These are phyloP conservation scores for Cryptosporidium muris DNA, from an alignment of 169 alveolate species.

Conservation along the genomic window DNA sequence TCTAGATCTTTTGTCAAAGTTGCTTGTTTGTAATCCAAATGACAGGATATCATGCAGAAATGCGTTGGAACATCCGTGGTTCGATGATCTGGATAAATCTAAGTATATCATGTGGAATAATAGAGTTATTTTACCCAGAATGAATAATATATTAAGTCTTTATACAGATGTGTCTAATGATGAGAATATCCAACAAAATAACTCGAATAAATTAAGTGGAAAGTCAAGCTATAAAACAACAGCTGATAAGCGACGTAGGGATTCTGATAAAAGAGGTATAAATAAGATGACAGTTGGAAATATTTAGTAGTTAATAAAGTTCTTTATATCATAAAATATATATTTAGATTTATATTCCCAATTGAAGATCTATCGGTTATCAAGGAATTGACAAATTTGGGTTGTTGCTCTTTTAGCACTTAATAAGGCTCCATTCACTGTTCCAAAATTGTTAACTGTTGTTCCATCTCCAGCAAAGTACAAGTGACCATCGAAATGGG, in stretches of 20 bases:
- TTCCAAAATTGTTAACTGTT: constrained; percentile 53
- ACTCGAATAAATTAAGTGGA: constrained; percentile 12
- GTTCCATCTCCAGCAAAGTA: constrained; percentile 71
- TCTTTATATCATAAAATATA: not conserved
- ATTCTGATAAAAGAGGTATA: constrained; percentile 45
- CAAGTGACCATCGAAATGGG: constrained; percentile 57
- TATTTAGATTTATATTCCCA: too few species aligned
- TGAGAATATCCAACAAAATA: constrained; percentile 55
- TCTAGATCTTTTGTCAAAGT: constrained; percentile 69
- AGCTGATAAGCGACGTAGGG: constrained; percentile 64
- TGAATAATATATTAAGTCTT: not conserved
- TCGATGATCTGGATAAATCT: constrained; percentile 64
- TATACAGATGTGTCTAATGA: constrained; percentile 38
- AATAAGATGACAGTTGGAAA: constrained; percentile 15
- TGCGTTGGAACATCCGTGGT: constrained; percentile 75
- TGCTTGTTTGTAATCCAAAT: constrained; percentile 72
- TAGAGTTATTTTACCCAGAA: constrained; percentile 52
- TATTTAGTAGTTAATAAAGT: not conserved
- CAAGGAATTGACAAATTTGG: constrained; percentile 36
- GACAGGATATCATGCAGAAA: constrained; percentile 72
- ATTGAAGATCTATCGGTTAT: not conserved
- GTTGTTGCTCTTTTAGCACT: constrained; percentile 67
- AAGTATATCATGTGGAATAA: constrained; percentile 67
- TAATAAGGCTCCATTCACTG: constrained; percentile 60
- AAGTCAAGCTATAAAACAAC: constrained; percentile 18